Percentiles rank a stretch among this genome's conserved stretches.
Evolutionary conservation across 345 rosid genomes (phyloP).

Genomic region (Gossypium herbaceum): DNA sequence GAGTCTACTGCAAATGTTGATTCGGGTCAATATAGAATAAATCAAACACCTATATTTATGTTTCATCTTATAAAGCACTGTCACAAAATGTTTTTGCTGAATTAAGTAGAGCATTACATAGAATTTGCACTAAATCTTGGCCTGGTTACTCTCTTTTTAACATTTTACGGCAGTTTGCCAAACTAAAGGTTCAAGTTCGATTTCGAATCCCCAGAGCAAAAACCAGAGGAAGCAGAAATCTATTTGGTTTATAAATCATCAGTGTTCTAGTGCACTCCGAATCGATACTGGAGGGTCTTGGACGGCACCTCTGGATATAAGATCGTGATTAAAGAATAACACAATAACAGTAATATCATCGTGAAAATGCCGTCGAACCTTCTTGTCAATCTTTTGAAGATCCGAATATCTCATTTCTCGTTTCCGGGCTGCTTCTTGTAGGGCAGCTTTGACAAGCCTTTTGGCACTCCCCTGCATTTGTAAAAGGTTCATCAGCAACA

Average conservation of each 20-base stretch:
- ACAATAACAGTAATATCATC: slow-evolving; percentile 88
- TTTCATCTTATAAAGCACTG: neutral
- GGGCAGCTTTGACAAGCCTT: slow-evolving; percentile 80
- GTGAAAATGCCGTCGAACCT: slow-evolving; percentile 87
- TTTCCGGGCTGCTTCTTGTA: slow-evolving; percentile 85
- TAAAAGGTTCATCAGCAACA: neutral
- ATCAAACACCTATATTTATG: no score
- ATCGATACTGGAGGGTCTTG: slow-evolving; percentile 58
- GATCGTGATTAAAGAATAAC: slow-evolving; percentile 80
- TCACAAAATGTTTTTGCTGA: no score
- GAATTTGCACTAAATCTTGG: no score
- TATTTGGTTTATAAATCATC: slow-evolving; percentile 19
- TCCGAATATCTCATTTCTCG: slow-evolving; percentile 87
- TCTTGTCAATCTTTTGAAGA: slow-evolving; percentile 73
- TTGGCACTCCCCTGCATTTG: slow-evolving; percentile 72
- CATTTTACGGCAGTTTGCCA: neutral
- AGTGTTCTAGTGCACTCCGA: slow-evolving; percentile 58
- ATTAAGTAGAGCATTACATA: neutral
- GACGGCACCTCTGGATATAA: slow-evolving; percentile 47
- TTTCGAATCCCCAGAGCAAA: neutral
- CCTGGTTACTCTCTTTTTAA: neutral
- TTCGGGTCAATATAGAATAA: no score
- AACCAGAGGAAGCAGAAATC: slow-evolving; percentile 17
- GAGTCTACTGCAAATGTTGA: no score
- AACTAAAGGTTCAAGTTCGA: neutral